Conservation (phyloP, 441 rosid species). For the Adansonia rubrostipa region DNA sequence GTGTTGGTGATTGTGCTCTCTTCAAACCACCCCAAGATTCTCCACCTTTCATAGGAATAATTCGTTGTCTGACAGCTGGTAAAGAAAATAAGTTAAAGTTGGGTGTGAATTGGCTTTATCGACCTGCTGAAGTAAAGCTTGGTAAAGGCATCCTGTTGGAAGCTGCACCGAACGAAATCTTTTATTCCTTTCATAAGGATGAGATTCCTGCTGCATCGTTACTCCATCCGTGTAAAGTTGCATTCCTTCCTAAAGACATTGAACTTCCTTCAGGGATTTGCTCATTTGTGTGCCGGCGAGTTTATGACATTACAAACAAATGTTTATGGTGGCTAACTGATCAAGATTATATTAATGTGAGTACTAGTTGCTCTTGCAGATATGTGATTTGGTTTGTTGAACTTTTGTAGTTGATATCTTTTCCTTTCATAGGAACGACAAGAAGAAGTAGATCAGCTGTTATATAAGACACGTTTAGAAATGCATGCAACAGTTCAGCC, state of each 20-base stretch:
- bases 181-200: constrained; percentile 93
- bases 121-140: constrained; percentile 81
- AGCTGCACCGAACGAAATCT: constrained; percentile 89
- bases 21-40: constrained; percentile 77
- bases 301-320: constrained; percentile 74
- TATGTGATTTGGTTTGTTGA: background rate
- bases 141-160: constrained; percentile 85
- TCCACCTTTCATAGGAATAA: constrained; percentile 81
- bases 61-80: constrained; percentile 53
- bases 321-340: constrained; percentile 96
- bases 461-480: constrained; percentile 63
- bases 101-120: constrained; percentile 85
- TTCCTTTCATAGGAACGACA: constrained; percentile 60
- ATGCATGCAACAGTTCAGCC: constrained; percentile 84
- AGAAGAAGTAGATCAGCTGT: constrained; percentile 80
- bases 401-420: constrained; percentile 20
- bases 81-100: constrained; percentile 58
- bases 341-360: constrained; percentile 81
- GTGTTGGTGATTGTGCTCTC: constrained; percentile 91
- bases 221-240: constrained; percentile 90
- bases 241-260: constrained; percentile 77
- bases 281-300: constrained; percentile 85
- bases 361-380: constrained; percentile 30
- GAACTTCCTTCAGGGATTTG: constrained; percentile 77
- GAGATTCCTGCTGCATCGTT: constrained; percentile 79